Percentiles rank a stretch among this genome's conserved stretches.
Evolutionary conservation across 2,329 filamentous ascomycete genomes (phyloP).

Genomic region (Thermomyces lanuginosus): DNA sequence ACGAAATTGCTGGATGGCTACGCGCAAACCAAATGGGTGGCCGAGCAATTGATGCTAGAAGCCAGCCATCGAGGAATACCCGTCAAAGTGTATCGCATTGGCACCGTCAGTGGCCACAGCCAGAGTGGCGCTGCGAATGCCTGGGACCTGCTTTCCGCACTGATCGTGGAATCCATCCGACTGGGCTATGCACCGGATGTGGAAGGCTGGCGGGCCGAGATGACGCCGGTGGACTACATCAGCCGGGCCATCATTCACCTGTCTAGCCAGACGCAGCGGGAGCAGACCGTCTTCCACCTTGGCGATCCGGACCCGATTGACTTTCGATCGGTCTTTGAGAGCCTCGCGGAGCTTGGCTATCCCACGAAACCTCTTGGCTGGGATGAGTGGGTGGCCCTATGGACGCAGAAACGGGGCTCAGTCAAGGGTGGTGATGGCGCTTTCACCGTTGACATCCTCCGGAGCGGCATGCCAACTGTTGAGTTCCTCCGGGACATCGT

Average conservation of each 20-base stretch:
- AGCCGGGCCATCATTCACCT: slow-evolving; percentile 57
- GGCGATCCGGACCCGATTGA: slow-evolving; percentile 56
- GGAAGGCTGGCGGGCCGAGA: slow-evolving; percentile 61
- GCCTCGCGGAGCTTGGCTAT: slow-evolving; percentile 52
- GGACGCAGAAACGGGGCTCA: slow-evolving; percentile 52
- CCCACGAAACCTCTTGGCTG: slow-evolving; percentile 49
- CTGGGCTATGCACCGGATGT: slow-evolving; percentile 55
- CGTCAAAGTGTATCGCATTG: slow-evolving; percentile 54
- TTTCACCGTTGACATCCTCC: slow-evolving; percentile 64
- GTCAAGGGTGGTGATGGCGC: slow-evolving; percentile 51
- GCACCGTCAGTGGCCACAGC: slow-evolving; percentile 67
- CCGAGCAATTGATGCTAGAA: slow-evolving; percentile 56
- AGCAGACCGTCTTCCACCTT: slow-evolving; percentile 55
- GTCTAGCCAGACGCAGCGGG: slow-evolving; percentile 44
- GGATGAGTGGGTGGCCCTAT: slow-evolving; percentile 58
- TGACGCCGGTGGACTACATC: slow-evolving; percentile 73
- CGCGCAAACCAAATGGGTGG: slow-evolving; percentile 68
- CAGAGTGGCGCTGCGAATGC: slow-evolving; percentile 58
- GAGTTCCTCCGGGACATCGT: slow-evolving; percentile 56
- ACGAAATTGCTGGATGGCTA: slow-evolving; percentile 56
- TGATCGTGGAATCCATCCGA: slow-evolving; percentile 61
- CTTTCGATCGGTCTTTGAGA: slow-evolving; percentile 48
- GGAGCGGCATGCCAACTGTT: slow-evolving; percentile 62
- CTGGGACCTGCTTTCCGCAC: slow-evolving; percentile 59
- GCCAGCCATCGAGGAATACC: slow-evolving; percentile 53